Evolutionary conservation across 1,284 basidiomycete species (phyloP).

Genomic region (Earliella scabrosa): DNA sequence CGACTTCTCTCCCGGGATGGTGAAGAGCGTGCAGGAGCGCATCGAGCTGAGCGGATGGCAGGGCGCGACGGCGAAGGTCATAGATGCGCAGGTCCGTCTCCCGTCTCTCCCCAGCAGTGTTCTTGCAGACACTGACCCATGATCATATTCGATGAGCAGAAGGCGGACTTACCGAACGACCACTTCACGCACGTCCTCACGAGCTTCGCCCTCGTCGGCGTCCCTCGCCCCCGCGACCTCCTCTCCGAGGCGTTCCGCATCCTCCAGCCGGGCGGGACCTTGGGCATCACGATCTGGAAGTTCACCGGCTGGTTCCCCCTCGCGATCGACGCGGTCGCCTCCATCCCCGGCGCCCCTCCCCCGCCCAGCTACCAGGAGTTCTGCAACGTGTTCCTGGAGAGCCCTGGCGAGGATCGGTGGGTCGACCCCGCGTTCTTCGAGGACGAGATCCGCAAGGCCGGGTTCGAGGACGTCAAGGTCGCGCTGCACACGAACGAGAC

Average conservation of each 20-base stretch:
- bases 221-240: background rate
- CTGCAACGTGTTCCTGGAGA: background rate
- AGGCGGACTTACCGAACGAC: slow-evolving; percentile 6
- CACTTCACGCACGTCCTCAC: slow-evolving; percentile 12
- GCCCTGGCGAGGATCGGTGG: background rate
- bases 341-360: slow-evolving; percentile 1
- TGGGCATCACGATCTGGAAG: slow-evolving; percentile 2
- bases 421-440: background rate
- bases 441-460: background rate
- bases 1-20: slow-evolving; percentile 11
- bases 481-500: background rate
- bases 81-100: slow-evolving; percentile 9
- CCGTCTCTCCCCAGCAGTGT: background rate
- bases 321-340: background rate
- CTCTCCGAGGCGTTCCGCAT: slow-evolving; percentile 3
- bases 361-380: background rate
- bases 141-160: background rate
- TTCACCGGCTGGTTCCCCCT: background rate
- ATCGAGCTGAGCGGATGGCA: slow-evolving; percentile 7
- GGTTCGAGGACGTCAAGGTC: background rate
- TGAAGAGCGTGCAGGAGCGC: slow-evolving; percentile 4
- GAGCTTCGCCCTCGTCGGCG: background rate
- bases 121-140: background rate
- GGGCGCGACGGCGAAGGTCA: background rate
- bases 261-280: background rate